phyloP scores from a whole-genome alignment of 176 grass and related monocot species.

The Aegilops umbellulata region DNA sequence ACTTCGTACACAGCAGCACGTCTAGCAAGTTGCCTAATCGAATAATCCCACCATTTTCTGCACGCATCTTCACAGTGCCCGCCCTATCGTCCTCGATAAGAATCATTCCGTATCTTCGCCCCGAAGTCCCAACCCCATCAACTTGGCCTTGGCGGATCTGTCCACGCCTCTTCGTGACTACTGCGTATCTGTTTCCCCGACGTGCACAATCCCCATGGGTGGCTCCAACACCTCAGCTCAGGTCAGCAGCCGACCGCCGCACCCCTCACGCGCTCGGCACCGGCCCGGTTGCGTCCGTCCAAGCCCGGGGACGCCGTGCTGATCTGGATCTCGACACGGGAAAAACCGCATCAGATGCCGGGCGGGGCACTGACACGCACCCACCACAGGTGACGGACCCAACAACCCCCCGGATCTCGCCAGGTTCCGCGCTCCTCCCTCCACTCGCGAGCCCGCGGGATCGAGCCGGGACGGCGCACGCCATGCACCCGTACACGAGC shows the following conservation, averaged over 20 bases:
- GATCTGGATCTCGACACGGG: conserved; percentile 29
- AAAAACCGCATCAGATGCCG: conserved; percentile 20
- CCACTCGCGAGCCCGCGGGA: not conserved
- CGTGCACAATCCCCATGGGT: no score
- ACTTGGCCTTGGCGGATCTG: not conserved
- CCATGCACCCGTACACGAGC: not conserved
- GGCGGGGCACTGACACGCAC: not conserved
- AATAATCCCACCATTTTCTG: not conserved
- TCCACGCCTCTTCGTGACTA: not conserved
- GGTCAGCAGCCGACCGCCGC: not conserved
- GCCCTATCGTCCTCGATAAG: not conserved
- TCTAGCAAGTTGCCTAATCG: not conserved
- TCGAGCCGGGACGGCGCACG: not conserved
- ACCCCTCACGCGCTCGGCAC: not conserved
- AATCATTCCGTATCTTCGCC: no score
- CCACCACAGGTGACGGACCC: not conserved
- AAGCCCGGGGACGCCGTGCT: not conserved
- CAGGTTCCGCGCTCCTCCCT: not conserved
- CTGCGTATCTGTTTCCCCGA: no score
- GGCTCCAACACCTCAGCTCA: no score
- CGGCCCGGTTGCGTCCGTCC: not conserved
- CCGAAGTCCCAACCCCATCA: not conserved
- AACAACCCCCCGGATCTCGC: conserved; percentile 35
- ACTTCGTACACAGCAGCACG: not conserved
- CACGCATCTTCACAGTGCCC: not conserved